These are phyloP conservation scores for Sabuloglossum arenarium DNA, from an alignment of 495 filamentous ascomycete genomes.

Conservation along the genomic window DNA sequence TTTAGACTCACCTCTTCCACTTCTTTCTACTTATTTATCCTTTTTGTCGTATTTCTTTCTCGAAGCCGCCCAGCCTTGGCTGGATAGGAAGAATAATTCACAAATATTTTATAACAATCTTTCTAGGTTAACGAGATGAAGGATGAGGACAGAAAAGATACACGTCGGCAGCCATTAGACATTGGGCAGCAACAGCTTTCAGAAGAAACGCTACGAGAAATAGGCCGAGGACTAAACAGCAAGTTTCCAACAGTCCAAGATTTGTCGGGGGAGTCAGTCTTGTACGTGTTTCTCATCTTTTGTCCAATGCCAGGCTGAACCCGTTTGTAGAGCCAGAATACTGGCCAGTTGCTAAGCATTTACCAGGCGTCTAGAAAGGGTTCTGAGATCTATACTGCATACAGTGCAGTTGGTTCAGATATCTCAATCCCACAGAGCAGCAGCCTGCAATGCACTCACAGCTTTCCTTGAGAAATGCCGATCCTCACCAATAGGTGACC, in stretches of 20 bases:
- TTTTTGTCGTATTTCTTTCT: too few species aligned
- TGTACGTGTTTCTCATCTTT: background rate
- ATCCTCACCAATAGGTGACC: background rate
- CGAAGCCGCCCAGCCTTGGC: too few species aligned
- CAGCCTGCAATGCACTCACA: conserved; percentile 18
- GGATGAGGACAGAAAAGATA: background rate
- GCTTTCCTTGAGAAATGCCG: conserved; percentile 12
- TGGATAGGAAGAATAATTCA: too few species aligned
- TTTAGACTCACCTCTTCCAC: too few species aligned
- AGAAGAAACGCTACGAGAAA: background rate
- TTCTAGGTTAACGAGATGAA: too few species aligned
- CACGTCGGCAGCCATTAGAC: background rate
- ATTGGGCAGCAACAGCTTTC: background rate
- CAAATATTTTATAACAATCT: too few species aligned
- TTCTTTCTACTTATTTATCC: too few species aligned
- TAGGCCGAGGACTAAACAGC: background rate
- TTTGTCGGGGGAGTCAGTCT: background rate
- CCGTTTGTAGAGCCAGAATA: background rate
- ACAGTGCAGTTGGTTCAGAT: background rate
- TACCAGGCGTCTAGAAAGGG: background rate
- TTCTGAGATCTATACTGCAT: background rate
- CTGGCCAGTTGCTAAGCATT: background rate
- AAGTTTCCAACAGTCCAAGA: background rate
- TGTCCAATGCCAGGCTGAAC: background rate
- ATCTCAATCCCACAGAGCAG: conserved; percentile 12